Conservation (phyloP, 164 flowering plant genomes). For the Vitis cinerea region DNA sequence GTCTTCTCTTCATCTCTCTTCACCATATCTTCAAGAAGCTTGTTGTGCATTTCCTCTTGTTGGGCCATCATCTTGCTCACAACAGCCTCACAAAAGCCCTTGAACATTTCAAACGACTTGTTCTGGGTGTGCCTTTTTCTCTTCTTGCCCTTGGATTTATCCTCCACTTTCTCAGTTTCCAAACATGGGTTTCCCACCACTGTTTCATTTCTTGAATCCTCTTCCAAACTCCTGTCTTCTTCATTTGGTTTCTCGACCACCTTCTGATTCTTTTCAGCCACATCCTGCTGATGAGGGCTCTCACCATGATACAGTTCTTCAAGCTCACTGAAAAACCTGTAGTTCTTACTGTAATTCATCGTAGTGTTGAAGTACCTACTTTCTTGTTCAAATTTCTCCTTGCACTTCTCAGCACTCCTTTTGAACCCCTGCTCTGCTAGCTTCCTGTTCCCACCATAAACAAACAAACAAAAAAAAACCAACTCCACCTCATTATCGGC, state of each 20-base stretch:
- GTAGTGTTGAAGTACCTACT: conserved; percentile 38
- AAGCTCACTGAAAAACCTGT: conserved; percentile 47
- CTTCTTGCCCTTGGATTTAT: conserved; percentile 28
- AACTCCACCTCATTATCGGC: background rate
- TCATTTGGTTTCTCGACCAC: conserved; percentile 6
- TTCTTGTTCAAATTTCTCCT: conserved; percentile 75
- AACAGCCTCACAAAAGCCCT: conserved; percentile 55
- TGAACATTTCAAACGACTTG: conserved; percentile 48
- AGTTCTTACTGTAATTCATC: conserved; percentile 26
- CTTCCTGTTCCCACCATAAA: conserved; percentile 44
- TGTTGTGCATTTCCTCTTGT: conserved; percentile 71
- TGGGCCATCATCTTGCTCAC: conserved; percentile 62
- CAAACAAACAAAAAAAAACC: conserved; percentile 8
- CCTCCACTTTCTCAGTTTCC: conserved; percentile 21
- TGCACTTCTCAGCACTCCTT: conserved; percentile 70
- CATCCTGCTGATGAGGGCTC: conserved; percentile 4
- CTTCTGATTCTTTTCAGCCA: conserved; percentile 9
- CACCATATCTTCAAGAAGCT: conserved; percentile 63
- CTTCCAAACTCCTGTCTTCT: conserved; percentile 22
- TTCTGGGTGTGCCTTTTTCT: conserved; percentile 27
- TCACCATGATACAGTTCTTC: conserved; percentile 48
- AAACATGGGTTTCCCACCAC: conserved; percentile 17
- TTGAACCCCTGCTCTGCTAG: conserved; percentile 60
- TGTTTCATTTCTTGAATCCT: conserved; percentile 26
- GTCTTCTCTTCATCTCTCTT: conserved; percentile 60